Base-by-base conservation (phyloP, 2,329 filamentous ascomycete genomes). In the Pseudogymnoascus sp. region DNA sequence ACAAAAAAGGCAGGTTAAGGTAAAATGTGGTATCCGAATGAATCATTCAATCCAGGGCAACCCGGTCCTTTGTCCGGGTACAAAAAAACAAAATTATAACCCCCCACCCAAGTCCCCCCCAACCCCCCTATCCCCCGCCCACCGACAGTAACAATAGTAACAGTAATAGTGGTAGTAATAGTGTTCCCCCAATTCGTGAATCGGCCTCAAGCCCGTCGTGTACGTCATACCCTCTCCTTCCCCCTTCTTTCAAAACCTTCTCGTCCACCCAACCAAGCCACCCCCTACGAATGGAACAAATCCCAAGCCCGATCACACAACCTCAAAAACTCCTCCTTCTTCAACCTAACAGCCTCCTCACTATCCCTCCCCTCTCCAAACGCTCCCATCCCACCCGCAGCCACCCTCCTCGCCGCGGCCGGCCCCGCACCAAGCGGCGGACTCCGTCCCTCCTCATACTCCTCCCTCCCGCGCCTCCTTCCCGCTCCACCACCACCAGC, bases 261-360 rank as follows among this genome's bases (percentile, higher is more conserved):
- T n/a, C n/a, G n/a, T n/a, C n/a, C n/a, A n/a, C n/a, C n/a, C n/a
- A n/a, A n/a, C n/a, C n/a, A n/a, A n/a, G n/a, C n/a, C n/a, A n/a
- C n/a, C n/a, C n/a, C n/a, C 33, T 78, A 97, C 66, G 92, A 96
- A 79, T 97, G 95, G 76, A 97, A 96, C 29, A 99, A 77, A 78
- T 99, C 95, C 95, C 95, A 99, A 7, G 95, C 95, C 71, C 91
- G 82, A 69, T 91, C 86, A 74, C 93, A 97, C 60, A 97, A 79
- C 63, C 84, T 81, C 67, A 99, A 79, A 72, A 99, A 99, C 74
- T 96, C 91, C 47, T 96, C 92, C 73, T 92, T 92, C 85, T 97
- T 97, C 72, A 84, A 87, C 70, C 85, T 82, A 74, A 91, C 88
- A 5, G 87, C 91, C 70, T 95, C 92, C 6, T 90, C 91, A 68